Evolutionary conservation across 2,329 filamentous ascomycete genomes (phyloP).

Genomic region (Cadophora gregata): DNA sequence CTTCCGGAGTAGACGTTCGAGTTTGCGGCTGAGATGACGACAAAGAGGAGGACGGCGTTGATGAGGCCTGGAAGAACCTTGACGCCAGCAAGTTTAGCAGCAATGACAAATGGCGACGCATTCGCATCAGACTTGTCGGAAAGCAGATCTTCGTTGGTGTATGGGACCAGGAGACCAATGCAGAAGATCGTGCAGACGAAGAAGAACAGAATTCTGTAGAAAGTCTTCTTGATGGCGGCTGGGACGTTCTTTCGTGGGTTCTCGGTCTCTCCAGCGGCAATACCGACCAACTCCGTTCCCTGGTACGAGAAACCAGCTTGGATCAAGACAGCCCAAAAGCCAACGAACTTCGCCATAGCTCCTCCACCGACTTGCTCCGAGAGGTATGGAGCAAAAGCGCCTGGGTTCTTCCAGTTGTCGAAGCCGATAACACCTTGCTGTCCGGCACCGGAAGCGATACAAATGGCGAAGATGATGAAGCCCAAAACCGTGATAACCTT

Average conservation of each 20-base stretch:
- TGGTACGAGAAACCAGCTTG: conserved; percentile 74
- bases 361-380: conserved; percentile 49
- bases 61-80: conserved; percentile 70
- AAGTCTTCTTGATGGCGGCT: conserved; percentile 74
- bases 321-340: conserved; percentile 72
- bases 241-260: conserved; percentile 77
- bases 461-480: conserved; percentile 79
- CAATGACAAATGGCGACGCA: conserved; percentile 68
- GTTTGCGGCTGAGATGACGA: conserved; percentile 79
- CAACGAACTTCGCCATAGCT: conserved; percentile 65
- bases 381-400: conserved; percentile 69
- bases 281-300: conserved; percentile 77
- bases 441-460: conserved; percentile 74
- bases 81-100: conserved; percentile 66
- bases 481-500: conserved; percentile 78
- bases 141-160: conserved; percentile 59
- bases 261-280: conserved; percentile 78
- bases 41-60: conserved; percentile 79
- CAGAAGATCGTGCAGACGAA: conserved; percentile 72
- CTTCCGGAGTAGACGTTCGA: conserved; percentile 78
- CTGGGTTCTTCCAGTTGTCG: conserved; percentile 71
- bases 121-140: conserved; percentile 60
- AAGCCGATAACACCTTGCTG: conserved; percentile 76
- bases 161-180: conserved; percentile 74
- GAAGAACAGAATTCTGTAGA: conserved; percentile 74